These are phyloP conservation scores for Thielaviopsis musarum DNA, from an alignment of 2,329 filamentous ascomycete genomes.

Conservation along the genomic window DNA sequence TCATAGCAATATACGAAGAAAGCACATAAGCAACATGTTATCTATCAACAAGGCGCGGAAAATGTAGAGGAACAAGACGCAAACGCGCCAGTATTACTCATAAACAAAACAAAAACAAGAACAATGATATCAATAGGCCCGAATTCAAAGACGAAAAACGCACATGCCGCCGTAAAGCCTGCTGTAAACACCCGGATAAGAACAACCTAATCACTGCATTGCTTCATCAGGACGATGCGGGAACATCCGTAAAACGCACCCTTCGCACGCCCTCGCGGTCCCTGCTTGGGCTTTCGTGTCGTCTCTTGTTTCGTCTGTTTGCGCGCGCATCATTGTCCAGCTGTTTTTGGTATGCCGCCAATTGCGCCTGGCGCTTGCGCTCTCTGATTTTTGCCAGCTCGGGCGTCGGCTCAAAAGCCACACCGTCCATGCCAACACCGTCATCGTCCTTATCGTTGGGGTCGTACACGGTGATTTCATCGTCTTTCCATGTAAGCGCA, in stretches of 20 bases:
- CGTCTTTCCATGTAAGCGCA: conserved; percentile 48
- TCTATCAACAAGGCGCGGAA: background rate
- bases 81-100: background rate
- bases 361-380: conserved; percentile 41
- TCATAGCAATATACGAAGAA: background rate
- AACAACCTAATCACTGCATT: background rate
- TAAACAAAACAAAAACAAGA: background rate
- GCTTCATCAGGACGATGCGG: background rate
- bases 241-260: conserved; percentile 7
- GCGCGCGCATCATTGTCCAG: conserved; percentile 44
- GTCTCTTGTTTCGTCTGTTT: conserved; percentile 11
- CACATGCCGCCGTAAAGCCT: background rate
- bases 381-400: conserved; percentile 40
- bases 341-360: conserved; percentile 43
- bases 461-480: conserved; percentile 51
- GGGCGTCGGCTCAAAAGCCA: conserved; percentile 48
- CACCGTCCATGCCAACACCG: conserved; percentile 49
- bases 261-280: conserved; percentile 3
- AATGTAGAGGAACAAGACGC: background rate
- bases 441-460: conserved; percentile 49
- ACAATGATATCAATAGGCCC: background rate
- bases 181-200: background rate
- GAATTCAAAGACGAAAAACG: background rate
- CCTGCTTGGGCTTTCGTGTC: background rate
- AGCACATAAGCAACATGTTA: background rate